These are phyloP conservation scores for Daldinia concentrica DNA, from an alignment of 495 filamentous ascomycete species.

Conservation along the genomic window DNA sequence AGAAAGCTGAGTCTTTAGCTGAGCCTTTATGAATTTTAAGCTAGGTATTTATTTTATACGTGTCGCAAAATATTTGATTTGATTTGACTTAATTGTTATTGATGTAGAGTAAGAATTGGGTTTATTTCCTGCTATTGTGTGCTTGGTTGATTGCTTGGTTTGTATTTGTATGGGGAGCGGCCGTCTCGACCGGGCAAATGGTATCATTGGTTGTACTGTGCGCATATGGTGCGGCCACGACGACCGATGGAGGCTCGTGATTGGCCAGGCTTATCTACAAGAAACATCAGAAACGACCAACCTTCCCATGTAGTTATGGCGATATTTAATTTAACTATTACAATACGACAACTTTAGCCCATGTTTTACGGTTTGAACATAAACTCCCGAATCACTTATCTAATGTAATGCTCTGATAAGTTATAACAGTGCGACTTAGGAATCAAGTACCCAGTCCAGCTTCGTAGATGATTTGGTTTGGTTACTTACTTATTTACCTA, in stretches of 20 bases:
- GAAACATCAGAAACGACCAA: background rate
- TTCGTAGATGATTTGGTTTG: background rate
- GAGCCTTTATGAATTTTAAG: background rate
- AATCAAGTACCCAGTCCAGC: background rate
- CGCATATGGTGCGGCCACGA: background rate
- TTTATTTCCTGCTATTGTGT: background rate
- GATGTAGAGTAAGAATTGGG: background rate
- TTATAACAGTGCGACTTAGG: background rate
- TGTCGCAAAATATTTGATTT: background rate
- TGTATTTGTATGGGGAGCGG: background rate
- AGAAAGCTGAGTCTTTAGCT: too few species aligned
- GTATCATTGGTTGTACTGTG: background rate
- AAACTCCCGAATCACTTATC: background rate
- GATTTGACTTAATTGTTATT: background rate
- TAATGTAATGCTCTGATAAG: background rate
- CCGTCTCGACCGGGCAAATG: background rate
- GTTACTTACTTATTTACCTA: background rate
- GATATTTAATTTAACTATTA: constrained; percentile 2
- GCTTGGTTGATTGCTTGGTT: background rate
- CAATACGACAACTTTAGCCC: background rate
- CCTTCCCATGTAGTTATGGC: background rate
- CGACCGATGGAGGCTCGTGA: background rate
- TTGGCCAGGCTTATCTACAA: background rate
- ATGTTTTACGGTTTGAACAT: background rate
- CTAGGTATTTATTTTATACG: background rate